These are phyloP conservation scores for Closterium sp. DNA, from an alignment of 139 green algal species.

Conservation along the genomic window DNA sequence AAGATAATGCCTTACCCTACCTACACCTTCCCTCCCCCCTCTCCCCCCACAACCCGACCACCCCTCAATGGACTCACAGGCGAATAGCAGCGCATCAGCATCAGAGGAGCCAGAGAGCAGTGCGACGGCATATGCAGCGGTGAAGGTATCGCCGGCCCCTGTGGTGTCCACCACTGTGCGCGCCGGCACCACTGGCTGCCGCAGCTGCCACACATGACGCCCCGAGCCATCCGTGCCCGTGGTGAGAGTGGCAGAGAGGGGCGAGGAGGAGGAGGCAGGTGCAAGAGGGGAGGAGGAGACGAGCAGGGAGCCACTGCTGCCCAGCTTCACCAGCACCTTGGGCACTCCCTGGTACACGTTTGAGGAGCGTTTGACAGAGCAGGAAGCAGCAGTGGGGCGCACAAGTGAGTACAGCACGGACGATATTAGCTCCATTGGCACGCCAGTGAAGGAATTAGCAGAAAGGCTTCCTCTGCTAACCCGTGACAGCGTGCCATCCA, in stretches of 20 bases:
- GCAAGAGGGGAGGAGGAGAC: constrained; percentile 37
- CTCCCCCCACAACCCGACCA: too few species aligned
- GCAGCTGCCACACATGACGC: constrained; percentile 27
- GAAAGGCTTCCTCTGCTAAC: too few species aligned
- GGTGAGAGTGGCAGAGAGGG: background rate
- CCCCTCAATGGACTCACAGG: constrained; percentile 47
- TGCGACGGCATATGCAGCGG: constrained; percentile 77
- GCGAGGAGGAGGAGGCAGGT: constrained; percentile 1
- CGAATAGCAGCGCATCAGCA: constrained; percentile 74
- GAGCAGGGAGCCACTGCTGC: constrained; percentile 71
- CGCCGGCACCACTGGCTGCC: constrained; percentile 50
- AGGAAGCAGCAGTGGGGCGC: background rate
- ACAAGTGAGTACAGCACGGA: background rate
- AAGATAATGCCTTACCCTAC: too few species aligned
- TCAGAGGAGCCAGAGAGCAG: constrained; percentile 66
- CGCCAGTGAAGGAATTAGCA: too few species aligned
- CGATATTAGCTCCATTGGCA: background rate
- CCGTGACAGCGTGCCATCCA: background rate
- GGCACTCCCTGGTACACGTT: background rate
- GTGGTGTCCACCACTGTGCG: constrained; percentile 78
- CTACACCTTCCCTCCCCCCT: background rate
- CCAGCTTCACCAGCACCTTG: constrained; percentile 69
- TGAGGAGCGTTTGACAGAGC: background rate
- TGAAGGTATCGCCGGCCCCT: constrained; percentile 92
- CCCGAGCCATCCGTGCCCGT: background rate